Conservation (phyloP, 345 rosid genomes). For the Dipteronia sinensis region DNA sequence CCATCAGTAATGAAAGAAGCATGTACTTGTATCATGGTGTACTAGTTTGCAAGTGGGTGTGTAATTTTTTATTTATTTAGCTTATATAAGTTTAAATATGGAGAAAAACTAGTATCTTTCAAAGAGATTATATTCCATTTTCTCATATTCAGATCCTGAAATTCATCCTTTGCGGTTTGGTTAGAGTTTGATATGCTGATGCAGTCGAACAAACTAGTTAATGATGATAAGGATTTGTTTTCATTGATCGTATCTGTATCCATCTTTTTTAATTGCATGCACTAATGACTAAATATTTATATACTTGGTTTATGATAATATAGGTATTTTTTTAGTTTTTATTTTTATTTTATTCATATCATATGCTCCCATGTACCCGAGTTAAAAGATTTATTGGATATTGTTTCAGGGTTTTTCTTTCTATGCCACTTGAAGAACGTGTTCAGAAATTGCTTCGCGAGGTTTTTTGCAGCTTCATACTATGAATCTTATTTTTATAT, state of each 20-base stretch:
- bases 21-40: background rate
- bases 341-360: background rate
- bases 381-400: constrained; percentile 3
- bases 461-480: constrained; percentile 49
- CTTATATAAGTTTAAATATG: background rate
- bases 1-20: background rate
- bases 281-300: background rate
- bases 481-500: background rate
- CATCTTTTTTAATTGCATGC: background rate
- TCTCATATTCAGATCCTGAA: background rate
- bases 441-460: constrained; percentile 64
- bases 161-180: background rate
- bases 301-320: background rate
- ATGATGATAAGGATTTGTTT: background rate
- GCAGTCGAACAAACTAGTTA: background rate
- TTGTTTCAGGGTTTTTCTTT: constrained; percentile 64
- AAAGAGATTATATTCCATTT: background rate
- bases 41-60: background rate
- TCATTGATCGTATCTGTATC: background rate
- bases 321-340: background rate
- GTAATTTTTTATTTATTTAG: background rate
- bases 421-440: constrained; percentile 69
- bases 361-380: background rate
- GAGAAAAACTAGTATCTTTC: background rate
- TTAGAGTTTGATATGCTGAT: background rate